A percentile compares a stretch with the other conserved stretches of the same genome.
These are phyloP conservation scores for Pleurotus salmoneostramineus DNA, from an alignment of 768 basidiomycete species.

Conservation along the genomic window DNA sequence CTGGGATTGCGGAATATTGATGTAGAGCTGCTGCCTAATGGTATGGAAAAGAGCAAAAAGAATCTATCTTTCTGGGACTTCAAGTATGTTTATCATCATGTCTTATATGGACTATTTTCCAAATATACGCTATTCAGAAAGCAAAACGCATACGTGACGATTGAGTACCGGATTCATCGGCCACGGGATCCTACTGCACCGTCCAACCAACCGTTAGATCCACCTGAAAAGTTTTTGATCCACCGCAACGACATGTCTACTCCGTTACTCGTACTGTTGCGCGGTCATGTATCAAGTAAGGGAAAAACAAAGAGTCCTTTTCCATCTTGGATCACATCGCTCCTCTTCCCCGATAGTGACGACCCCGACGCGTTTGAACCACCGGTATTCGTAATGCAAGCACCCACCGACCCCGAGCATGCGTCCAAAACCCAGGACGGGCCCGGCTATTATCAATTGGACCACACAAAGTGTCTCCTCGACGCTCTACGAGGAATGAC, in stretches of 20 bases:
- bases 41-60: conserved; percentile 74
- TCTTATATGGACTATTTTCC: neutral
- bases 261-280: conserved; percentile 48
- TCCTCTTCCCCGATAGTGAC: conserved; percentile 50
- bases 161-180: conserved; percentile 68
- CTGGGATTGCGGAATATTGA: conserved; percentile 67
- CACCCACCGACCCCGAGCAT: conserved; percentile 34
- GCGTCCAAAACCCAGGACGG: conserved; percentile 12
- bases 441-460: conserved; percentile 52
- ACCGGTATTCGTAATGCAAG: conserved; percentile 60
- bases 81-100: conserved; percentile 49
- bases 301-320: conserved; percentile 38
- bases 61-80: conserved; percentile 85
- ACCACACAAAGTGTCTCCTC: conserved; percentile 42
- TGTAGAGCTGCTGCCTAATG: conserved; percentile 71
- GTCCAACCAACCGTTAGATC: conserved; percentile 26
- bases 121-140: conserved; percentile 37
- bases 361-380: conserved; percentile 51
- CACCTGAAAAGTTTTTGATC: conserved; percentile 51
- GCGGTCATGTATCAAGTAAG: conserved; percentile 39
- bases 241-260: conserved; percentile 56
- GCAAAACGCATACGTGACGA: conserved; percentile 62
- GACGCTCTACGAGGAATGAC: conserved; percentile 51
- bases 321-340: conserved; percentile 54
- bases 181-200: conserved; percentile 41